Percentiles rank a stretch among this genome's conserved stretches.
Evolutionary conservation across 495 filamentous ascomycete genomes (phyloP).

Genomic region (Cudoniella acicularis): DNA sequence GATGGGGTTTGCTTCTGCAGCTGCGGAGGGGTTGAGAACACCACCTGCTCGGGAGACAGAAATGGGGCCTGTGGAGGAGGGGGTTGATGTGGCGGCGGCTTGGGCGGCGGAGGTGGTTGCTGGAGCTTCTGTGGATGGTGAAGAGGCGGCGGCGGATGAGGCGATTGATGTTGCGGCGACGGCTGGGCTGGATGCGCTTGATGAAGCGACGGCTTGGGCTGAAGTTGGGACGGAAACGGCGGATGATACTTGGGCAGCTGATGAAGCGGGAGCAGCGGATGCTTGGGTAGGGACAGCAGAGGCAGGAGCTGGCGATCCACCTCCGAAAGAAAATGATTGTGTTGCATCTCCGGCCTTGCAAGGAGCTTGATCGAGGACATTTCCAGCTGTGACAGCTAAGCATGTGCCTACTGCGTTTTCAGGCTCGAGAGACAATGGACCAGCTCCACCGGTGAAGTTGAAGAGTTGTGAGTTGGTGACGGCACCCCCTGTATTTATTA

Average conservation of each 20-base stretch:
- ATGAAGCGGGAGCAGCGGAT: conserved; percentile 10
- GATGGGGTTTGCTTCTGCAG: conserved; percentile 40
- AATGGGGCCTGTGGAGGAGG: too few species aligned
- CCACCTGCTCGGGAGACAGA: conserved; percentile 49
- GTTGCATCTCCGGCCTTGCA: conserved; percentile 38
- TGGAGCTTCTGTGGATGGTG: neutral
- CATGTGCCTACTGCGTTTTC: conserved; percentile 41
- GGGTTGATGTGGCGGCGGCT: conserved; percentile 35
- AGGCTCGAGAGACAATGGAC: conserved; percentile 39
- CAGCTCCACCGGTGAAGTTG: conserved; percentile 37
- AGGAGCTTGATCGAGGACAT: conserved; percentile 39
- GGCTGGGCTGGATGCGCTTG: too few species aligned
- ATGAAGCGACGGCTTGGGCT: conserved; percentile 5
- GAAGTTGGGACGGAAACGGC: conserved; percentile 12
- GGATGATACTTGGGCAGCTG: neutral
- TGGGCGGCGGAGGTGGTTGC: neutral
- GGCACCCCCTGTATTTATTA: conserved; percentile 31
- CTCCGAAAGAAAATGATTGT: conserved; percentile 46
- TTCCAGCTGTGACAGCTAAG: conserved; percentile 38
- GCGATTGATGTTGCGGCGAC: neutral
- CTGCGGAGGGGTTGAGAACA: conserved; percentile 42
- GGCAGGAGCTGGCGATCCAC: conserved; percentile 13
- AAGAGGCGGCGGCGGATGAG: neutral
- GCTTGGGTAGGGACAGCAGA: conserved; percentile 7
- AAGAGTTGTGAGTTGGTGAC: conserved; percentile 50